These are phyloP conservation scores for Psilocybe subaeruginosa DNA, from an alignment of 768 basidiomycete genomes.

Conservation along the genomic window DNA sequence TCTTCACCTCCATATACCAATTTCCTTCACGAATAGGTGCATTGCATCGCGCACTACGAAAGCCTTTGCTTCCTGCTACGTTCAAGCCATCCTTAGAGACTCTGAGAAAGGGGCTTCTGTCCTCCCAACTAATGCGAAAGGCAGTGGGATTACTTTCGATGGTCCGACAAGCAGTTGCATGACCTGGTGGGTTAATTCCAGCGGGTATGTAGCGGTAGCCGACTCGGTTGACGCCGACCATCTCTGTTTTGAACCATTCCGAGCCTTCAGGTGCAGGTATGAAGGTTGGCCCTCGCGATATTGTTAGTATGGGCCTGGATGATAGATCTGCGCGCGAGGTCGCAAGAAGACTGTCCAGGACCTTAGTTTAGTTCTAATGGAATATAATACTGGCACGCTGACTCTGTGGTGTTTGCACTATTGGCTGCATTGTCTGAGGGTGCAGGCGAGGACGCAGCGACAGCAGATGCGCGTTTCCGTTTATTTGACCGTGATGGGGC, in stretches of 20 bases:
- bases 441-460: constrained; percentile 52
- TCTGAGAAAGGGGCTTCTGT: constrained; percentile 79
- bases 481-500: constrained; percentile 42
- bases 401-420: constrained; percentile 40
- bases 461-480: constrained; percentile 57
- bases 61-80: constrained; percentile 84
- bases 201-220: constrained; percentile 84
- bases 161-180: constrained; percentile 67
- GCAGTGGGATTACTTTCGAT: constrained; percentile 77
- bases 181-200: constrained; percentile 65
- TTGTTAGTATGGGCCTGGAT: constrained; percentile 68
- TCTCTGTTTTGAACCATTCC: constrained; percentile 68
- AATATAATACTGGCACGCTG: background rate
- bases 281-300: constrained; percentile 77
- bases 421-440: constrained; percentile 51
- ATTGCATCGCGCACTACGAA: constrained; percentile 88
- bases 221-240: constrained; percentile 72
- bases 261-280: constrained; percentile 58
- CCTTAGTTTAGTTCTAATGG: constrained; percentile 1
- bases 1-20: constrained; percentile 93
- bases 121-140: constrained; percentile 88
- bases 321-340: constrained; percentile 67
- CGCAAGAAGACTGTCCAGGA: constrained; percentile 49
- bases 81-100: constrained; percentile 80
- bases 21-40: constrained; percentile 86